Conservation (phyloP, 2,329 filamentous ascomycete genomes). For the Aspergillus quadricinctus region DNA sequence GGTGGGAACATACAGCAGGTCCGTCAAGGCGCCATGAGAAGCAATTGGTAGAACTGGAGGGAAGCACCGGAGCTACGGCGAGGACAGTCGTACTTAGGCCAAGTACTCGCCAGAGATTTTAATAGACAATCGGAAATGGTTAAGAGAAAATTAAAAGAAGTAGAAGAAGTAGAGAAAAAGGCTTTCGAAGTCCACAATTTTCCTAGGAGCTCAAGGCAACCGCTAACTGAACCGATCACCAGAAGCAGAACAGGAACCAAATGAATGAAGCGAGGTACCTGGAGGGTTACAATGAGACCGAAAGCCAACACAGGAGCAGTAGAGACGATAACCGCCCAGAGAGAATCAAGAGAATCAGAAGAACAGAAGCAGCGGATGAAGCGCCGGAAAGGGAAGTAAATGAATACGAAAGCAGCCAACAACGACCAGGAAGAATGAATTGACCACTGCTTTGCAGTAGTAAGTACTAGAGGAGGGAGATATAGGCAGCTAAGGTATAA, state of each 20-base stretch:
- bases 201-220: background rate
- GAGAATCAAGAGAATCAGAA: background rate
- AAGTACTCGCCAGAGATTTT: background rate
- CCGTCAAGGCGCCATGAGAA: constrained; percentile 4
- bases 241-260: too few relatives aligned
- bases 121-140: constrained; percentile 3
- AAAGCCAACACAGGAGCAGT: background rate
- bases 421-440: background rate
- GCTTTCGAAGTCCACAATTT: background rate
- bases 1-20: background rate
- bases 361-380: background rate
- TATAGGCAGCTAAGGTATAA: too few relatives aligned
- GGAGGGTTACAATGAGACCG: background rate
- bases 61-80: background rate
- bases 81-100: background rate
- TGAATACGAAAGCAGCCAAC: background rate
- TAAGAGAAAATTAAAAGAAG: background rate
- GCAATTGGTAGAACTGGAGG: background rate
- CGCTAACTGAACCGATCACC: too few relatives aligned
- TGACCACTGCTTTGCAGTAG: background rate
- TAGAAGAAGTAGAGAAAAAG: background rate
- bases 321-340: background rate
- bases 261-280: background rate
- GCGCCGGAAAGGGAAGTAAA: background rate
- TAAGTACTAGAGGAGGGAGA: background rate